Conservation (phyloP, 1,139 yeast species). For the Sugiyamaella xylanicola region DNA sequence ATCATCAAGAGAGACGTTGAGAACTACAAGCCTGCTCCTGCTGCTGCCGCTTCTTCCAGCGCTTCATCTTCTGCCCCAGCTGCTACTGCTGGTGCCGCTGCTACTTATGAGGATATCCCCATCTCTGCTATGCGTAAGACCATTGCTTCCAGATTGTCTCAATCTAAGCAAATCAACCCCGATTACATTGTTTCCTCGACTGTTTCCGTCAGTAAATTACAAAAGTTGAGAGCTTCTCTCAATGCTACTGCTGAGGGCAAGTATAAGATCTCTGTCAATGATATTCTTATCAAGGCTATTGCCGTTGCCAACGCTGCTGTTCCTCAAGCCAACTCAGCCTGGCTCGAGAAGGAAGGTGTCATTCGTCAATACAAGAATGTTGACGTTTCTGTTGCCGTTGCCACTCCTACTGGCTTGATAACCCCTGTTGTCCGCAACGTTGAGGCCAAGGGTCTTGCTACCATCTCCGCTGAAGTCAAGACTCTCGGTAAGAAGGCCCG, state of each 20-base stretch:
- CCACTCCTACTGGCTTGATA: slow-evolving; percentile 95
- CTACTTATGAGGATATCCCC: slow-evolving; percentile 78
- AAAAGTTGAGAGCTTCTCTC: slow-evolving; percentile 88
- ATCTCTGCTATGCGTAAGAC: slow-evolving; percentile 91
- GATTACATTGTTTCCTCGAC: slow-evolving; percentile 88
- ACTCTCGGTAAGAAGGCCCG: slow-evolving; percentile 96
- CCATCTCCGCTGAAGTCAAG: slow-evolving; percentile 82
- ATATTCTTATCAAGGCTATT: slow-evolving; percentile 89
- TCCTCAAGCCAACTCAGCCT: slow-evolving; percentile 91
- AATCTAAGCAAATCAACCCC: slow-evolving; percentile 86
- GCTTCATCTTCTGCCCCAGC: slow-evolving; percentile 44
- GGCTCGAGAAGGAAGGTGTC: slow-evolving; percentile 87
- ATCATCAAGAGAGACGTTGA: slow-evolving; percentile 90
- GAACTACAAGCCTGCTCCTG: slow-evolving; percentile 50
- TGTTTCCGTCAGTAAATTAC: slow-evolving; percentile 82
- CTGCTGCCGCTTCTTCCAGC: slow-evolving; percentile 47
- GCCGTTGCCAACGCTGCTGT: slow-evolving; percentile 88
- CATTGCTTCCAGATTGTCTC: slow-evolving; percentile 83
- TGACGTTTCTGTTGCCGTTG: slow-evolving; percentile 97
- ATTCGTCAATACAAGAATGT: slow-evolving; percentile 90
- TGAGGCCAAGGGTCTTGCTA: slow-evolving; percentile 78
- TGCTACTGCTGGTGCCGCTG: slow-evolving; percentile 55
- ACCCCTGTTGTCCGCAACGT: slow-evolving; percentile 94
- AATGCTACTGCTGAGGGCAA: slow-evolving; percentile 84
- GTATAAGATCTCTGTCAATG: slow-evolving; percentile 91